phyloP scores from a whole-genome alignment of 306 rosid species.

The Lablab purpureus region DNA sequence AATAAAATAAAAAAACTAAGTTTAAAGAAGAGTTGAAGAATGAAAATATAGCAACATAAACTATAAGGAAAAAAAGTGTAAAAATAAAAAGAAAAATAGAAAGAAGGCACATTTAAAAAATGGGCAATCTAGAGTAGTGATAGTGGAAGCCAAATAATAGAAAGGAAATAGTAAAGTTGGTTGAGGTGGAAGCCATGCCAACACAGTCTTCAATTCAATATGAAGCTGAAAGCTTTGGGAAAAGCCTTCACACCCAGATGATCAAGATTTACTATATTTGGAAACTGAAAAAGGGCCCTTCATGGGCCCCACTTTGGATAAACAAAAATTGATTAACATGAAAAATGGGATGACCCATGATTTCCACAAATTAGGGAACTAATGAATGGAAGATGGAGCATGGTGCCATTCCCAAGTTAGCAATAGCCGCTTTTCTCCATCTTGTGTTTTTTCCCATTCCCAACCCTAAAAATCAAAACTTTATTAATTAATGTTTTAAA shows the following conservation, averaged over 20 bases:
- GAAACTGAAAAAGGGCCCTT: constrained; percentile 35
- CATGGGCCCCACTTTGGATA: constrained; percentile 33
- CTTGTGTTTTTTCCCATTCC: background rate
- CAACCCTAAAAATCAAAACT: background rate
- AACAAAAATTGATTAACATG: background rate
- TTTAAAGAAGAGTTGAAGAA: too few species aligned
- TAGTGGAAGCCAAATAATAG: background rate
- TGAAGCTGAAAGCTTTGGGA: constrained; percentile 43
- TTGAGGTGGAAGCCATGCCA: constrained; percentile 8
- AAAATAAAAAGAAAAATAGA: background rate
- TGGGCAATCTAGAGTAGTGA: constrained; percentile 5
- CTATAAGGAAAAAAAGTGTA: too few species aligned
- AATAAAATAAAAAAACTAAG: too few species aligned
- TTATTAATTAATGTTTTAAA: background rate
- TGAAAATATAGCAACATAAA: too few species aligned
- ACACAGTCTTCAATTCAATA: constrained; percentile 31
- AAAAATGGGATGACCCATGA: constrained; percentile 25
- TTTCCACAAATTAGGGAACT: constrained; percentile 44
- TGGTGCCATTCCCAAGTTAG: constrained; percentile 23
- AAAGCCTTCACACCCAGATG: constrained; percentile 26
- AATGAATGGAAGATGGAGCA: background rate
- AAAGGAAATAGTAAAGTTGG: background rate
- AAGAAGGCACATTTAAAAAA: background rate
- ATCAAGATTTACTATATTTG: constrained; percentile 46
- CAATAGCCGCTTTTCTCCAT: constrained; percentile 31